Conservation (phyloP, 371 early-diverging fungal species). For the Mortierella sp. region DNA sequence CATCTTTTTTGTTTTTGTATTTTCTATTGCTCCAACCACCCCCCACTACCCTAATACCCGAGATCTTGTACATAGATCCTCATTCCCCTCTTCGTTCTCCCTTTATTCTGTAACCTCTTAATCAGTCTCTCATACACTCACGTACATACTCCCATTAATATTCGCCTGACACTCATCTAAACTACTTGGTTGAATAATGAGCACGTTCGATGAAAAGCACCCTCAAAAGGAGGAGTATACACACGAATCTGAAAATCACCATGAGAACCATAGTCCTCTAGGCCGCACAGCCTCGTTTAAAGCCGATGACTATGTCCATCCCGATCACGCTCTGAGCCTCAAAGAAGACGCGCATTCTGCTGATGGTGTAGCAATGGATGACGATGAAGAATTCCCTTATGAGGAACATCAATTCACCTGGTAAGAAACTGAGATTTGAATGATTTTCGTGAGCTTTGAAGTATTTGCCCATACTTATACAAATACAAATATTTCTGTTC, state of each 20-base stretch:
- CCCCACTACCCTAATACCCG: background rate
- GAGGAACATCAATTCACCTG: constrained; percentile 51
- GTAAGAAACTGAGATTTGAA: constrained; percentile 8
- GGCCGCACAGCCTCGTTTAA: constrained; percentile 16
- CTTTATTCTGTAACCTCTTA: background rate
- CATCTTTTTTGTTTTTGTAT: background rate
- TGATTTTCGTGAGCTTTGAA: background rate
- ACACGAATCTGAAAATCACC: background rate
- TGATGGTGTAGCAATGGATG: background rate
- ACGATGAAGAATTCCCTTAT: constrained; percentile 40
- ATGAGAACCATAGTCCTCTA: constrained; percentile 9
- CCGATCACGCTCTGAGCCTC: constrained; percentile 25
- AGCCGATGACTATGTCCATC: constrained; percentile 31
- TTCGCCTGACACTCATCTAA: background rate
- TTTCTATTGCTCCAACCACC: background rate
- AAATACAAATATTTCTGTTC: background rate
- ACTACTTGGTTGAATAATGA: background rate
- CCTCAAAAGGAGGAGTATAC: constrained; percentile 3
- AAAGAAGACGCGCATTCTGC: constrained; percentile 15
- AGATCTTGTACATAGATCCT: background rate
- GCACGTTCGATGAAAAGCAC: constrained; percentile 6
- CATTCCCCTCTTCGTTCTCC: background rate
- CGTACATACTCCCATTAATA: background rate
- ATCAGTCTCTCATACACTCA: background rate
- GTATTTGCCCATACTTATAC: background rate